Conservation (phyloP, 108 stramenopile genomes). For the Skeletonema grethae region DNA sequence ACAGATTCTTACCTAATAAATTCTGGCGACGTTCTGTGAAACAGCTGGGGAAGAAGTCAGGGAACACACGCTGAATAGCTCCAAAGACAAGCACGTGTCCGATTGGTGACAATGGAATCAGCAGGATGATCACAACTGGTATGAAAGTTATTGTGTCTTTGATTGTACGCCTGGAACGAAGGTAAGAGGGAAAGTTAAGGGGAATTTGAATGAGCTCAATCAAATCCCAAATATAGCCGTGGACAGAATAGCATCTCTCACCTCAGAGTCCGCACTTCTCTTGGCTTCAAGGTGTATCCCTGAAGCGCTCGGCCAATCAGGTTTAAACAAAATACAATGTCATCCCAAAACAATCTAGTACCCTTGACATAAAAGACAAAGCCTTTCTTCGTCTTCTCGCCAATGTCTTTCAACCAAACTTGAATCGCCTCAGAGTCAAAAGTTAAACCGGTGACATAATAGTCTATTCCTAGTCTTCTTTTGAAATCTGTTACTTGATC, state of each 20-base stretch:
- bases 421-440: conserved; percentile 77
- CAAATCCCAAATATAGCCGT: not conserved
- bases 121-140: conserved; percentile 93
- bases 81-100: conserved; percentile 97
- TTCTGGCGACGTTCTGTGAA: conserved; percentile 96
- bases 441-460: conserved; percentile 78
- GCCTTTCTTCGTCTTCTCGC: conserved; percentile 69
- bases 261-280: conserved; percentile 94
- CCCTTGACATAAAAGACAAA: conserved; percentile 87
- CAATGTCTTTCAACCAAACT: conserved; percentile 63
- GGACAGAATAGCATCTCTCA: conserved; percentile 33
- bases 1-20: conserved; percentile 52
- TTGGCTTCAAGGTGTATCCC: conserved; percentile 93
- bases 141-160: conserved; percentile 96
- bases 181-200: not conserved
- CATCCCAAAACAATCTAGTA: conserved; percentile 75
- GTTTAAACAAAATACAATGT: conserved; percentile 77
- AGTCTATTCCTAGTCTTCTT: conserved; percentile 90
- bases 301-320: conserved; percentile 86
- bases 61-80: conserved; percentile 96
- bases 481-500: conserved; percentile 91
- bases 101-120: conserved; percentile 95
- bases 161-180: conserved; percentile 79
- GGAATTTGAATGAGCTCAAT: conserved; percentile 5
- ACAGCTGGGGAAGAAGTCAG: conserved; percentile 97